Conservation (phyloP, 2,329 filamentous ascomycete genomes). For the Penicillium sp. region DNA sequence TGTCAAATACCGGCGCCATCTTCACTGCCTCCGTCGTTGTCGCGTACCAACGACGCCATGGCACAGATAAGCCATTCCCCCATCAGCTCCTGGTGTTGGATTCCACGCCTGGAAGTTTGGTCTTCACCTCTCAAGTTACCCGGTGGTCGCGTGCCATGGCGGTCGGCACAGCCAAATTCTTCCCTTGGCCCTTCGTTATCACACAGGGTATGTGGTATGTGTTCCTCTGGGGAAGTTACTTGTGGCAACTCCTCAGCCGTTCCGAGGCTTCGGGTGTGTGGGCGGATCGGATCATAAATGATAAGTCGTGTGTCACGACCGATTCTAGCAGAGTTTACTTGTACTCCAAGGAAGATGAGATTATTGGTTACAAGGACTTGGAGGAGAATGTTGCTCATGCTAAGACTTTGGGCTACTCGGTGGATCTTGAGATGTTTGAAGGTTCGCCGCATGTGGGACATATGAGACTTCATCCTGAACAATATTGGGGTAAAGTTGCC, state of each 20-base stretch:
- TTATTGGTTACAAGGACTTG: conserved; percentile 26
- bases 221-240: conserved; percentile 43
- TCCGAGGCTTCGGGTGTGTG: conserved; percentile 21
- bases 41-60: conserved; percentile 44
- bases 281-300: conserved; percentile 21
- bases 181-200: conserved; percentile 49
- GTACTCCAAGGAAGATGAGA: conserved; percentile 29
- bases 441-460: conserved; percentile 63
- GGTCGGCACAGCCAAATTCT: conserved; percentile 46
- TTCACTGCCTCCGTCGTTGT: conserved; percentile 53
- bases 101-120: conserved; percentile 56
- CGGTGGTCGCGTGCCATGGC: conserved; percentile 58
- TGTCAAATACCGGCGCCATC: conserved; percentile 61
- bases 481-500: conserved; percentile 54
- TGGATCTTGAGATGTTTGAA: conserved; percentile 55
- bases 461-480: conserved; percentile 55
- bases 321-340: conserved; percentile 21
- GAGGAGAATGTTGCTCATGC: conserved; percentile 24
- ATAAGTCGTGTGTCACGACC: conserved; percentile 9
- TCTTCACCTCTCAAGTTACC: conserved; percentile 33
- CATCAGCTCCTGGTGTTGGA: conserved; percentile 53
- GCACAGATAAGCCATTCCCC: conserved; percentile 41
- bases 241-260: conserved; percentile 19
- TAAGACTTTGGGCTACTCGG: conserved; percentile 49
- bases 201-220: conserved; percentile 51